Base-by-base conservation (phyloP, 2,329 filamentous ascomycete genomes). In the Ramularia collo-cygni region DNA sequence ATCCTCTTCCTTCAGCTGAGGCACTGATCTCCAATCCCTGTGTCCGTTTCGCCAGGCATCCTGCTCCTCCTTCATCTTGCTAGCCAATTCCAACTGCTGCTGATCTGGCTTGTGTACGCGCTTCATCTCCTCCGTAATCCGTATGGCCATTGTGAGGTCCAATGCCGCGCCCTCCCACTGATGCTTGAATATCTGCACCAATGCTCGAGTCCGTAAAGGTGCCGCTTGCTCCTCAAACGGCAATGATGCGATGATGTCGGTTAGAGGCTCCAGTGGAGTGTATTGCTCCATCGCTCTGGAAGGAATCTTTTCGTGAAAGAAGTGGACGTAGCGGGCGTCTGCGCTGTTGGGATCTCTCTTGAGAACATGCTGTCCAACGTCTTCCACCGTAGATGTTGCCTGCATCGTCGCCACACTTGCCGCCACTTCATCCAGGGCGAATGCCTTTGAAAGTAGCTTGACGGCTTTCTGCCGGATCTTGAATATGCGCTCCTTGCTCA, bases 261-360 rank as follows among this genome's bases (percentile, higher is more conserved):
- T 70, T 48, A 93, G 62, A 3, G 79, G 71, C 37, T 75, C 66
- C 41, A 89, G 63, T 46, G 76, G 81, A 7, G 84, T 89, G 52
- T 75, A 80, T 54, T 85, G 77, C 26, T 79, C 82, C 59, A 92
- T 68, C 58, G 83, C 79, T 29, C 82, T 69, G 28, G 79, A 83
- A 1, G 85, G 83, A 17, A 92, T 89, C 73, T 90, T 92, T 64
- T 93, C 85, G 64, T 90, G 85, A 62, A 93, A 93, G 65, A 90
- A 92, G 59, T 92, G 83, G n/a, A 92, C 86, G 58, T 92, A 92
- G 61, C 82, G 83, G 18, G 85, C 86, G 55, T 92, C 83, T 30
- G 50, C 64, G 55, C 88, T 79, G 36, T 71, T 60, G n/a, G 77
- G 70, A 44, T 76, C 80, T 45, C 84, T 72, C 59, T 84, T 78